Evolutionary conservation across 2,329 filamentous ascomycete species (phyloP).

Genomic region (Macrophomina pseudophaseolina): DNA sequence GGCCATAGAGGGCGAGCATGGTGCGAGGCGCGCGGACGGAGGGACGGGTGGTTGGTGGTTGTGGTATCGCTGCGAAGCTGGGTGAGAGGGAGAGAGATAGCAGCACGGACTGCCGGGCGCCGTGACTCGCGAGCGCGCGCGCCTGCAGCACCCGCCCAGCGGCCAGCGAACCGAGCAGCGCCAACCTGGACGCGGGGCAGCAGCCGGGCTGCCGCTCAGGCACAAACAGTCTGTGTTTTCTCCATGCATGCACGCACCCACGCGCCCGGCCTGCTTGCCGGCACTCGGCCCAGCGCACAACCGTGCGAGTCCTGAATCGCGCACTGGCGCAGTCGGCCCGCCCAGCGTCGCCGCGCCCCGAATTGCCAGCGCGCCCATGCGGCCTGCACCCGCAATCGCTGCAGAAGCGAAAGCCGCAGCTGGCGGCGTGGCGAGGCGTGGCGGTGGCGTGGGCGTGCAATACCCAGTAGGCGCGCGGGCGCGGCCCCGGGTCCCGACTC

Average conservation of each 20-base stretch:
- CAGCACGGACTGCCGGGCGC: background rate
- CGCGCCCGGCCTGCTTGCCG: slow-evolving; percentile 34
- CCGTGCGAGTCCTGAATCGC: background rate
- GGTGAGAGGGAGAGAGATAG: background rate
- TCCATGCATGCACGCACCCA: slow-evolving; percentile 3
- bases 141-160: background rate
- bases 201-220: background rate
- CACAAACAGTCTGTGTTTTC: slow-evolving; percentile 5
- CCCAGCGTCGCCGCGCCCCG: background rate
- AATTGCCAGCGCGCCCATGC: background rate
- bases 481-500: background rate
- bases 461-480: no score
- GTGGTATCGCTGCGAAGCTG: background rate
- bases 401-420: background rate
- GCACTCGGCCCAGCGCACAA: background rate
- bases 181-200: background rate
- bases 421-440: background rate
- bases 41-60: background rate
- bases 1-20: slow-evolving; percentile 13
- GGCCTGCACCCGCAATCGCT: background rate
- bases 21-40: background rate
- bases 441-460: background rate
- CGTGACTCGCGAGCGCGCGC: background rate
- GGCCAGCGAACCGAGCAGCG: background rate
- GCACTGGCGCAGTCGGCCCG: background rate